Base-by-base conservation (phyloP, 2,329 filamentous ascomycete genomes). In the Scorias spongiosa region DNA sequence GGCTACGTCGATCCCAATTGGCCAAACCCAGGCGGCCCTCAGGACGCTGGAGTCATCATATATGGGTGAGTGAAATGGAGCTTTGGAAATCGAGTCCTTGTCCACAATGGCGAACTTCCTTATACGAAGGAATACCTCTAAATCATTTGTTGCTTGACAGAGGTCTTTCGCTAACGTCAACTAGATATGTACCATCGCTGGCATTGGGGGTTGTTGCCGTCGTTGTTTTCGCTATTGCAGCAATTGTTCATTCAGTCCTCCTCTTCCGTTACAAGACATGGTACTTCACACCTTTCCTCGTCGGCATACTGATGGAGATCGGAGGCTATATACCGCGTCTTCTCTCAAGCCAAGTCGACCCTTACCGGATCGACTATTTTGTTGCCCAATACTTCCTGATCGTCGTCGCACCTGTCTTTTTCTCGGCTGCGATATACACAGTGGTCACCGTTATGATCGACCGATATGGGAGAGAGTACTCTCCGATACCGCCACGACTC, bases 331-430 rank as follows among this genome's bases (percentile, higher is more conserved):
- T 67, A 42, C 66, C 68, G 41, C 66, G 70, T 8, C 59, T 62
- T 2, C 63, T 73, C n/a, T 70, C 67, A 1, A 63, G 68, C 20
- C 63, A 66, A 49, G 59, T 66, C 39, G 64, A 75, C 47, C 73
- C 73, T 0, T 76, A 75, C 55, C 62, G 67, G 47, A 63, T 75
- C 12, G 58, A 68, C 32, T 76, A 68, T 61, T 77, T 76, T 49
- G 70, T 77, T 34, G 58, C 74, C 39, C 71, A 56, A 43, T 76
- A 76, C 61, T 77, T 77, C 63, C 74, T 74, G 63, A 74, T 77
- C 55, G 73, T 77, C 47, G 70, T 71, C 0, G 73, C 73, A 0
- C 74, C 74, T 1, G 74, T 77, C 32, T 73, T 76, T 52, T 68
- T 76, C 57, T 66, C 70, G 12, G 74, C 74, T 0, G 66, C 67